Evolutionary conservation across 345 rosid genomes (phyloP).

Genomic region (Noccaea caerulescens): DNA sequence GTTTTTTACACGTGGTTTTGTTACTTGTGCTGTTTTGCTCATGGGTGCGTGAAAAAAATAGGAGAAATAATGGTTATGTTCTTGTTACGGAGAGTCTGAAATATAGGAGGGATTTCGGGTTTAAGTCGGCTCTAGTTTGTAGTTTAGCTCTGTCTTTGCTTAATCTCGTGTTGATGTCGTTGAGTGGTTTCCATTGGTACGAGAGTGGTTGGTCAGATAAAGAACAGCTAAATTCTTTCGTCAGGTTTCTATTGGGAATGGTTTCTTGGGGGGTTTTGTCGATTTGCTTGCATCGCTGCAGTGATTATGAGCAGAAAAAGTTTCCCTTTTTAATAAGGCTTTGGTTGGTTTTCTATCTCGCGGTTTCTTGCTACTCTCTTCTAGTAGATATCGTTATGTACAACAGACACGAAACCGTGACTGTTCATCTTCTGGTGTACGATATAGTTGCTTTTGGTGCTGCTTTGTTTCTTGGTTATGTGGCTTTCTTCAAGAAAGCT

Average conservation of each 20-base stretch:
- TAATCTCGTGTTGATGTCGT: constrained; percentile 52
- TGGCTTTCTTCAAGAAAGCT: constrained; percentile 50
- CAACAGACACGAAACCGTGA: constrained; percentile 41
- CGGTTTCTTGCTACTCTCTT: constrained; percentile 63
- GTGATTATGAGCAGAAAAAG: too few species aligned
- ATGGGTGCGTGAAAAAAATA: constrained; percentile 47
- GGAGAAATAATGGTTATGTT: constrained; percentile 13
- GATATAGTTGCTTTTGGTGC: constrained; percentile 48
- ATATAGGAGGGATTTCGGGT: constrained; percentile 33
- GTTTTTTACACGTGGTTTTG: constrained; percentile 52
- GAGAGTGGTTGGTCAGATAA: constrained; percentile 60
- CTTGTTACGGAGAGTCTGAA: constrained; percentile 35
- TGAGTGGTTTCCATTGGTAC: constrained; percentile 72
- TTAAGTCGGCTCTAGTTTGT: constrained; percentile 54
- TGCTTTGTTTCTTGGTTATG: constrained; percentile 55
- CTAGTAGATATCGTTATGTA: constrained; percentile 56
- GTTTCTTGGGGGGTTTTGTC: constrained; percentile 66
- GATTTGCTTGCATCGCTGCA: background rate
- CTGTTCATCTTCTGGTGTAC: constrained; percentile 44
- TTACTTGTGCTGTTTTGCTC: constrained; percentile 47
- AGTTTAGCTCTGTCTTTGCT: constrained; percentile 58
- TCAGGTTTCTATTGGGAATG: constrained; percentile 56
- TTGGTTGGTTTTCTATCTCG: constrained; percentile 70
- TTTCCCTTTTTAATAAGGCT: constrained; percentile 48
- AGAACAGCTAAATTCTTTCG: constrained; percentile 50